Evolutionary conservation across 805 yeast genomes (phyloP).

Genomic region (Isabelozyma heimii): DNA sequence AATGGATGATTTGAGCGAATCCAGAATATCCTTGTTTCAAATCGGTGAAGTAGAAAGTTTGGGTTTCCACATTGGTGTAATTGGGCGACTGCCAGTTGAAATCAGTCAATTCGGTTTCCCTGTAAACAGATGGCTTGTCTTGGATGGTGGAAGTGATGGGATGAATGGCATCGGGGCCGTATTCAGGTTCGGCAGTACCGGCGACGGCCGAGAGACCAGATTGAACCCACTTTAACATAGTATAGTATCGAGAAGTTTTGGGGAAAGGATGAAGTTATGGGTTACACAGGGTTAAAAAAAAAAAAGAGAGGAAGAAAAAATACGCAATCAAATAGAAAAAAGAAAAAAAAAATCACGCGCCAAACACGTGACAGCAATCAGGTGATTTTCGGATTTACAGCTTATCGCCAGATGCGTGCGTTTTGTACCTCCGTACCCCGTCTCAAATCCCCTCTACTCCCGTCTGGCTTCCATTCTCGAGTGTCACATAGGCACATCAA

Average conservation of each 20-base stretch:
- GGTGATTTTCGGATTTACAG: too few species aligned
- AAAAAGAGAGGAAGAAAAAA: neutral
- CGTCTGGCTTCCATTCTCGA: too few species aligned
- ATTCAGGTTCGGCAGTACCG: conserved; percentile 96
- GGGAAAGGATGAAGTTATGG: neutral
- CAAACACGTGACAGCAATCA: neutral
- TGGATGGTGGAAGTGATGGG: conserved; percentile 64
- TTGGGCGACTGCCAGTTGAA: conserved; percentile 72
- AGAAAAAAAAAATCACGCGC: neutral
- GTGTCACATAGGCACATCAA: too few species aligned
- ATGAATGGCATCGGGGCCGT: conserved; percentile 89
- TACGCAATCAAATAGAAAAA: neutral
- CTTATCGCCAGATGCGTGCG: too few species aligned
- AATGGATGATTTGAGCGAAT: conserved; percentile 92
- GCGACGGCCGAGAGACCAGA: conserved; percentile 90
- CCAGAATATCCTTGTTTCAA: conserved; percentile 65
- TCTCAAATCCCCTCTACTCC: too few species aligned
- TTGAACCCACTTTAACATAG: conserved; percentile 80
- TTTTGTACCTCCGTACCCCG: too few species aligned
- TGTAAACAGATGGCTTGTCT: conserved; percentile 41
- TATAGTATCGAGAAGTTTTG: neutral
- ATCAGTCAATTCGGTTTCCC: conserved; percentile 62
- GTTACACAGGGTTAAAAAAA: neutral
- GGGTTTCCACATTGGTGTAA: conserved; percentile 92
- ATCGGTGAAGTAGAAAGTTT: conserved; percentile 81